Base-by-base conservation (phyloP, 768 basidiomycete genomes). In the Rossbeevera mucosa region DNA sequence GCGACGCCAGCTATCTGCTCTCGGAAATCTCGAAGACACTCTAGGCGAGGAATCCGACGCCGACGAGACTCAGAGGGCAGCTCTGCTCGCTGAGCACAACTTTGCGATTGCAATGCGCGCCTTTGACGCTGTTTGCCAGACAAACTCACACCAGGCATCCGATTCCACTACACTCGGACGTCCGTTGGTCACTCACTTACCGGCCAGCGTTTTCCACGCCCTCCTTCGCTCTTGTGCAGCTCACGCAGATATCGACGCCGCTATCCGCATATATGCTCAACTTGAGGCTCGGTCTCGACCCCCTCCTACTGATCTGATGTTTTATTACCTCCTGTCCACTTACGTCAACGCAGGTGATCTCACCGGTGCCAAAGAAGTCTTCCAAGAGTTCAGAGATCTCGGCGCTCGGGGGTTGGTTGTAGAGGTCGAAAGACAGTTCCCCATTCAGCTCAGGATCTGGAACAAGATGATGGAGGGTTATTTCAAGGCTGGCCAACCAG, bases 391-490 rank as follows among this genome's bases (percentile, higher is more conserved):
- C 66, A 64, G 71, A 42, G 47, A 63, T 12, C 76, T 80, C 4
- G 72, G 73, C 21, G 56, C 68, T 11, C 61, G 64, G 0, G 77
- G 75, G 7, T 66, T 62, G 7, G 48, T 65, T 14, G 47, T 48
- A 5, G 48, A 49, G 41, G 61, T 65, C 50, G 67, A 54, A 9
- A 47, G 55, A 22, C 43, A 52, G 44, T 53, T 48, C 26, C 63
- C 67, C 26, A 68, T 71, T 20, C 75, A 78, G 47, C 69, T 85
- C 42, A 64, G 72, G 33, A 71, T 85, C 2, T 92, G 82, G 81
- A 88, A 89, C 58, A 73, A 78, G 59, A 90, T 91, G 85, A 81
- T 94, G 30, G 76, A 82, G 44, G 77, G 83, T 0, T 85, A 88
- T 66, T 85, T 94, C 74, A 76, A 73, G 33, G 77, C 73, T 33